Evolutionary conservation across 164 flowering plant species (phyloP).

Genomic region (Stephania yunnanensis): DNA sequence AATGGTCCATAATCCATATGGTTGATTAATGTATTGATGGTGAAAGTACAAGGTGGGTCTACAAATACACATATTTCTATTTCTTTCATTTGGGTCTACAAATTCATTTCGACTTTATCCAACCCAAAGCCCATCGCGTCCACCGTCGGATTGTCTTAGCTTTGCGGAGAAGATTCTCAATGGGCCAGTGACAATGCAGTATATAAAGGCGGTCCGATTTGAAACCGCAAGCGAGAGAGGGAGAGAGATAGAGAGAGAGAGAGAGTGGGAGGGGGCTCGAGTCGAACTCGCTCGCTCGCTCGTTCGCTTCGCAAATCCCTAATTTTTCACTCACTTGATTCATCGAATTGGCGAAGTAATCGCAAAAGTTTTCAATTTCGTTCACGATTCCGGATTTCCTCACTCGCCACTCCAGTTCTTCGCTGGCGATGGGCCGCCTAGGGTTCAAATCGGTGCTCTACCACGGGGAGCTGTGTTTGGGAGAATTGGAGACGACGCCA

Average conservation of each 20-base stretch:
- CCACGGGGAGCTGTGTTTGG: constrained; percentile 60
- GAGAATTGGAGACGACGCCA: constrained; percentile 59
- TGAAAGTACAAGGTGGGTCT: no score
- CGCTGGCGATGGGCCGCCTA: constrained; percentile 46
- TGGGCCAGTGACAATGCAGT: neutral
- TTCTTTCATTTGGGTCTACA: no score
- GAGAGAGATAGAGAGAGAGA: constrained; percentile 13
- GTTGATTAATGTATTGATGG: no score
- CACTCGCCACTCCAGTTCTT: neutral
- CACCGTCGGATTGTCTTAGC: neutral
- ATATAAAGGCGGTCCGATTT: neutral
- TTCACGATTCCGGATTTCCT: neutral
- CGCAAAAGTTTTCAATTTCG: neutral
- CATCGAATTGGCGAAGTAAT: no score
- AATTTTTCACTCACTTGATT: neutral
- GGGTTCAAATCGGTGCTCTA: constrained; percentile 63
- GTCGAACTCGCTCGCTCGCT: neutral
- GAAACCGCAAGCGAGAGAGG: constrained; percentile 16
- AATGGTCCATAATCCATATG: no score
- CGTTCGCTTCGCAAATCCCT: neutral
- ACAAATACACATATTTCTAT: no score
- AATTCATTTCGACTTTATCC: no score
- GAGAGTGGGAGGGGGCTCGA: neutral
- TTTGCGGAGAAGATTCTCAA: neutral
- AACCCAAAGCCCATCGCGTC: no score